A percentile compares a stretch with the other conserved stretches of the same genome.
phyloP scores from a whole-genome alignment of 805 yeast species.

The Tanozyma kutaoensis region DNA sequence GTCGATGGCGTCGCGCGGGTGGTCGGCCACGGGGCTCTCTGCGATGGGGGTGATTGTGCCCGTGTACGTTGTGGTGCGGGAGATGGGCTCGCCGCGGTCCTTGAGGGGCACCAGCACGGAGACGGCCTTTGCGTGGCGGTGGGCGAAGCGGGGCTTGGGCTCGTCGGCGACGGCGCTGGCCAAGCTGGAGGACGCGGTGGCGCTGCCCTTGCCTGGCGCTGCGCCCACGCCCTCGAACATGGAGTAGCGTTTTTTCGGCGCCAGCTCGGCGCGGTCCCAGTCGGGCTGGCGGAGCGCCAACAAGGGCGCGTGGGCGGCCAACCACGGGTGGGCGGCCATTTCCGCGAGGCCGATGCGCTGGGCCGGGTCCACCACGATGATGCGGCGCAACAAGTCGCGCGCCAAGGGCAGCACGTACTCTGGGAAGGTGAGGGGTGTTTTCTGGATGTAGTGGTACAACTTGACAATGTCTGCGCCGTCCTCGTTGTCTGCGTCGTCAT shows the following conservation, averaged over 20 bases:
- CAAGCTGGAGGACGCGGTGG: constrained; percentile 22
- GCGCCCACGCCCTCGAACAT: constrained; percentile 17
- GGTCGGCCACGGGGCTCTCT: constrained; percentile 24
- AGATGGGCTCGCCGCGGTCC: no score
- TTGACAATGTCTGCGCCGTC: constrained; percentile 90
- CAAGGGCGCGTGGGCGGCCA: constrained; percentile 71
- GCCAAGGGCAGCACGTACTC: constrained; percentile 86
- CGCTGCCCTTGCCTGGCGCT: no score
- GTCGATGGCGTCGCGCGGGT: constrained; percentile 5
- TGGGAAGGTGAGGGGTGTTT: constrained; percentile 88
- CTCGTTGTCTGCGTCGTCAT: constrained; percentile 93
- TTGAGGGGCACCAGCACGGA: no score
- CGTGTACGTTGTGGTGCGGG: constrained; percentile 2
- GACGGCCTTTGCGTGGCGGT: no score
- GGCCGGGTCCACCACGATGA: constrained; percentile 75
- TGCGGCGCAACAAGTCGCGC: constrained; percentile 75
- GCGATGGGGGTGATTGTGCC: constrained; percentile 16
- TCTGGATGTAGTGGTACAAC: constrained; percentile 81
- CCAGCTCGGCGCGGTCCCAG: constrained; percentile 52
- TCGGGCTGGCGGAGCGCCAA: constrained; percentile 76
- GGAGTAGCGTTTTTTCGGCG: constrained; percentile 26
- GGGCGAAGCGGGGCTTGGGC: no score
- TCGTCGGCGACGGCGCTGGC: constrained; percentile 34
- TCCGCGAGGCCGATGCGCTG: constrained; percentile 57
- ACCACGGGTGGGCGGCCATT: constrained; percentile 78